Evolutionary conservation across 2,329 filamentous ascomycete species (phyloP), one percentile per base, ranked within the genome.

Genomic region (Colletotrichum spaethianum): DNA sequence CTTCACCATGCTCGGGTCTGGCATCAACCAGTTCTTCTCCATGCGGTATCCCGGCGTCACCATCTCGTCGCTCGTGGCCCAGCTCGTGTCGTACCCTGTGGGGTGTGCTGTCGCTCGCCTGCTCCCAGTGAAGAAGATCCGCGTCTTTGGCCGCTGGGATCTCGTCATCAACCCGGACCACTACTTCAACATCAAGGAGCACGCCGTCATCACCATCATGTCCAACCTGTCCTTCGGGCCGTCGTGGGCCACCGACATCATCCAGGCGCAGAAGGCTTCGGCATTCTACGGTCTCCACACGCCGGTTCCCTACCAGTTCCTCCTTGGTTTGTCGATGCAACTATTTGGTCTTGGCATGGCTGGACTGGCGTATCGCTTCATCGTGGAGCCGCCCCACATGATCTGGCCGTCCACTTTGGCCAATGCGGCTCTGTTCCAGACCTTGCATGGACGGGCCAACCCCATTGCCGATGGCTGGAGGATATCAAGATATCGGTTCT

Each of bases 101-200:
- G 81, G 82, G 28, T 77, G 79, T 33, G 75, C 77, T 3, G 81
- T 79, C 77, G 79, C 80, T 60, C 77, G 77, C 31, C 70, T 79
- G 42, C 75, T 83, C 64, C 81, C 82, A 7, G 79, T 78, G 46
- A 74, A 75, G 31, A 76, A 78, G 26, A 80, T 83, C 40, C 76
- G 73, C 23, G 74, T 77, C 14, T 79, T 79, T 67, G 81, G 80
- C 1, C 70, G 67, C 73, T 63, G 78, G 23, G 77, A 78, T n/a
- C 80, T 82, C 74, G 81, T 78, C 28, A 76, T 87, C 33, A 87
- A 87, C 72, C 84, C 86, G 0, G 85, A 86, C 0, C 83, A 82
- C 0, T 76, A 79, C 62, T 88, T 88, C 76, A 86, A 83, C 72
- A 84, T 84, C 74, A 89, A 89, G 75, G 87, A 89, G 77, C 87